Conservation (phyloP, 2,329 filamentous ascomycete species). For the Trichoderma atrobrunneum region DNA sequence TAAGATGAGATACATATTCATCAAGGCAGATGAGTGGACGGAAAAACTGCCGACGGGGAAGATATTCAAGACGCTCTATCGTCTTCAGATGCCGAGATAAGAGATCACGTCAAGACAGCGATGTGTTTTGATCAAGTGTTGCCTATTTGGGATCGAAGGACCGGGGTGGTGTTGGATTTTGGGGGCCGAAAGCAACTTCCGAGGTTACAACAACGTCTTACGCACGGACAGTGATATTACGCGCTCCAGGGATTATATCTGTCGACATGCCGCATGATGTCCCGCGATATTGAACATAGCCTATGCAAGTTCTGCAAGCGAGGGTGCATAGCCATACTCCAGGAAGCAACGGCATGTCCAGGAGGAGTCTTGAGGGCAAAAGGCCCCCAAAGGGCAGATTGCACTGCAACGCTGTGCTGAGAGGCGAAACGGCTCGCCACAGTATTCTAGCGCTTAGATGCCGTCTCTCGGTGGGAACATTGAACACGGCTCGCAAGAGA, state of each 20-base stretch:
- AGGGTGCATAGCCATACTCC: not conserved
- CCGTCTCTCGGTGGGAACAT: not conserved
- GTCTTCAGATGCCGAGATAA: not conserved
- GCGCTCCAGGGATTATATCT: not conserved
- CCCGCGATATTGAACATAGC: not conserved
- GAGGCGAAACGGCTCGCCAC: not conserved
- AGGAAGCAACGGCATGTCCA: not conserved
- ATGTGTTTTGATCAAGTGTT: not conserved
- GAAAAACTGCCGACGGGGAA: not conserved
- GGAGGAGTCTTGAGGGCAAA: not conserved
- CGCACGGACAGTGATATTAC: not conserved
- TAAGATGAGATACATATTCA: not conserved
- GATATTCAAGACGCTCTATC: not conserved
- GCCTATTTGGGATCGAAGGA: not conserved
- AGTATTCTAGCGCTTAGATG: not conserved
- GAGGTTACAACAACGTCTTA: not conserved
- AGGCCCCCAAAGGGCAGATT: not conserved
- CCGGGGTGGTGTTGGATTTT: not conserved
- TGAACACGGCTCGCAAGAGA: not conserved
- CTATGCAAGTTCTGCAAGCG: not conserved
- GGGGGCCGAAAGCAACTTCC: not conserved
- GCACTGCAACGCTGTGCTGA: not conserved
- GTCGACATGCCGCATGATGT: not conserved
- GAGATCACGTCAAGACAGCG: not conserved
- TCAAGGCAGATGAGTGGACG: not conserved